Conservation (phyloP, 768 basidiomycete genomes). For the Tulasnella calospora region DNA sequence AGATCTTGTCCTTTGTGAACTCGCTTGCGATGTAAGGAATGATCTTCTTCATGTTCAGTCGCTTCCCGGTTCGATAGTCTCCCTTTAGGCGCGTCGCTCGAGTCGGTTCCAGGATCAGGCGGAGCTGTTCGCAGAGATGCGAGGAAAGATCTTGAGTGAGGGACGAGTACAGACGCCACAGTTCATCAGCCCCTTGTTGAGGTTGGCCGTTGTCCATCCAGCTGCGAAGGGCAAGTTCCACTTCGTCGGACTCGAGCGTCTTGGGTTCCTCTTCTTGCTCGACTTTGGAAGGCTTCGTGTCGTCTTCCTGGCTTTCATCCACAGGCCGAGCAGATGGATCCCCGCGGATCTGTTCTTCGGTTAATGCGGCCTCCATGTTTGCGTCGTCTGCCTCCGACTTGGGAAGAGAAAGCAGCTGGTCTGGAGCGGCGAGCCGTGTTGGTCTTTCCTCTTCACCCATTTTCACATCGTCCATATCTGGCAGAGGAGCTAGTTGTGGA, state of each 20-base stretch:
- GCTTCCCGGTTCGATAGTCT: constrained; percentile 95
- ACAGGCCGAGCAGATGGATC: background rate
- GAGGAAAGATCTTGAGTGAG: constrained; percentile 89
- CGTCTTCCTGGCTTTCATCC: background rate
- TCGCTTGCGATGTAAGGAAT: constrained; percentile 97
- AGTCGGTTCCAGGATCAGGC: constrained; percentile 93
- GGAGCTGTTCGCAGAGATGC: constrained; percentile 89
- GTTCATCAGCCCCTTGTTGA: constrained; percentile 53
- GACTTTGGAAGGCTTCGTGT: background rate
- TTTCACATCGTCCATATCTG: constrained; percentile 27
- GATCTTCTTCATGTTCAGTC: constrained; percentile 98
- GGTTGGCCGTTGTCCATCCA: constrained; percentile 60
- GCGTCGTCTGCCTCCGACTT: constrained; percentile 22
- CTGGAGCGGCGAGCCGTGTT: background rate
- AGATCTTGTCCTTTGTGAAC: constrained; percentile 99
- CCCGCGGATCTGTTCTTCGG: constrained; percentile 34
- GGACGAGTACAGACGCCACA: constrained; percentile 91
- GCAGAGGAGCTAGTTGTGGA: constrained; percentile 13
- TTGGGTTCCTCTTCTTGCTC: background rate
- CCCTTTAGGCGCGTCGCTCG: constrained; percentile 89
- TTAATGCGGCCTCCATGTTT: constrained; percentile 39
- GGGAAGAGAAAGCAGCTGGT: background rate
- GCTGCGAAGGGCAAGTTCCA: constrained; percentile 52
- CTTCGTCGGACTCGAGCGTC: constrained; percentile 25
- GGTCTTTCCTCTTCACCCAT: constrained; percentile 12